A percentile compares a stretch with the other conserved stretches of the same genome.
phyloP scores from a whole-genome alignment of 768 basidiomycete species.

The Lactarius trivialis region DNA sequence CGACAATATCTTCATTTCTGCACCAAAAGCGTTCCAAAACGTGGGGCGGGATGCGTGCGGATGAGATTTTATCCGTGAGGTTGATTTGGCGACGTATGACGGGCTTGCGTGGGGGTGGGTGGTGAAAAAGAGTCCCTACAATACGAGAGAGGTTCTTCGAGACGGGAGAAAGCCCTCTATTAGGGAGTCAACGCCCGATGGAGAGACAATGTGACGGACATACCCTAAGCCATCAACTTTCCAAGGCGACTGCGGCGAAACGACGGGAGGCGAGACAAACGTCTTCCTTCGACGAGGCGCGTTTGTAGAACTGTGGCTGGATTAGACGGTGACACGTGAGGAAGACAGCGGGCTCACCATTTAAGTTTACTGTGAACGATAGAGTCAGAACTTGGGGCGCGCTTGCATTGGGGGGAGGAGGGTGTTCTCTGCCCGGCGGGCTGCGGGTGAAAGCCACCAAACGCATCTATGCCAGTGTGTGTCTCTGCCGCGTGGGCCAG shows the following conservation, averaged over 20 bases:
- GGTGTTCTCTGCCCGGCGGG: neutral
- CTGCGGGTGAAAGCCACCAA: neutral
- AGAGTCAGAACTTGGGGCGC: neutral
- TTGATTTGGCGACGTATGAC: neutral
- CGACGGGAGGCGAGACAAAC: slow-evolving; percentile 8
- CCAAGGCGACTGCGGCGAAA: neutral
- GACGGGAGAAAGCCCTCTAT: neutral
- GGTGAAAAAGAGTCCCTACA: neutral
- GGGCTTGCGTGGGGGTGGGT: slow-evolving; percentile 2
- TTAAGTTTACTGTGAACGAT: neutral
- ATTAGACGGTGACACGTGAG: neutral
- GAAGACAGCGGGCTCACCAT: neutral
- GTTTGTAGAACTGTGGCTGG: neutral
- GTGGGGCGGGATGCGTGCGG: neutral
- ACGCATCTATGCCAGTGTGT: neutral
- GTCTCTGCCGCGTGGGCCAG: too few species aligned
- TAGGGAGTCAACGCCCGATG: slow-evolving; percentile 4
- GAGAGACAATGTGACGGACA: neutral
- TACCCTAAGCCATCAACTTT: neutral
- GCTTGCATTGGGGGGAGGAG: neutral
- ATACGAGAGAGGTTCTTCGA: slow-evolving; percentile 14
- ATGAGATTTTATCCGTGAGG: neutral
- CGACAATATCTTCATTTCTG: neutral
- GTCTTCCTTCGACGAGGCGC: neutral
- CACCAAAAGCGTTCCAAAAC: neutral